phyloP scores from a whole-genome alignment of 176 grass and related monocot species.

The Oropetium thomaeum region DNA sequence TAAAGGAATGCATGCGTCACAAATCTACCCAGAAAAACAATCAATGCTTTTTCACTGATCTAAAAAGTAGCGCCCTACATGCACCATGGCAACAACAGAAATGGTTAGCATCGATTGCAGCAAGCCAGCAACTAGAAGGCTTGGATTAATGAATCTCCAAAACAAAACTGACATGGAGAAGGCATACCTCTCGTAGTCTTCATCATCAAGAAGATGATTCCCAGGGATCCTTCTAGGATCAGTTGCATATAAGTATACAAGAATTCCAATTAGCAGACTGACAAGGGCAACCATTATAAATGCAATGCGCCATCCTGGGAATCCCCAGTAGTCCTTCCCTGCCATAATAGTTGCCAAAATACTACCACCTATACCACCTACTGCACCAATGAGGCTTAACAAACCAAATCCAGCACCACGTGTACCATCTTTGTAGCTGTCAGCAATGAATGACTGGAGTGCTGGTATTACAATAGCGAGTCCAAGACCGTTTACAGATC shows the following conservation, averaged over 20 bases:
- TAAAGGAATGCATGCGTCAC: background rate
- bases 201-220: constrained; percentile 37
- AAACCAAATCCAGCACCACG: constrained; percentile 84
- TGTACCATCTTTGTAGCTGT: constrained; percentile 81
- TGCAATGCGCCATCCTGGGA: constrained; percentile 89
- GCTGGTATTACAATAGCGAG: constrained; percentile 94
- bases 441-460: constrained; percentile 91
- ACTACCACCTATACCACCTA: constrained; percentile 85
- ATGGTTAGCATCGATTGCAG: too few species aligned
- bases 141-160: background rate
- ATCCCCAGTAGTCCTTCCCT: constrained; percentile 61
- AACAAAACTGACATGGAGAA: background rate
- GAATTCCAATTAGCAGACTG: constrained; percentile 78
- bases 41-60: background rate
- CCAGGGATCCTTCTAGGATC: constrained; percentile 69
- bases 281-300: constrained; percentile 72
- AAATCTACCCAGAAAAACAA: background rate
- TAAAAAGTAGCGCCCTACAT: background rate
- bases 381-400: constrained; percentile 67
- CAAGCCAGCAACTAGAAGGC: background rate
- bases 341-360: constrained; percentile 90
- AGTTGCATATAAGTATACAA: constrained; percentile 76
- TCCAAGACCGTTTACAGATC: constrained; percentile 84
- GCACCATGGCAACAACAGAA: background rate
- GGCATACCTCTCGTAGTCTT: constrained; percentile 72